Conservation (phyloP, 116 monocot species). For the Papilionanthe hybrid region DNA sequence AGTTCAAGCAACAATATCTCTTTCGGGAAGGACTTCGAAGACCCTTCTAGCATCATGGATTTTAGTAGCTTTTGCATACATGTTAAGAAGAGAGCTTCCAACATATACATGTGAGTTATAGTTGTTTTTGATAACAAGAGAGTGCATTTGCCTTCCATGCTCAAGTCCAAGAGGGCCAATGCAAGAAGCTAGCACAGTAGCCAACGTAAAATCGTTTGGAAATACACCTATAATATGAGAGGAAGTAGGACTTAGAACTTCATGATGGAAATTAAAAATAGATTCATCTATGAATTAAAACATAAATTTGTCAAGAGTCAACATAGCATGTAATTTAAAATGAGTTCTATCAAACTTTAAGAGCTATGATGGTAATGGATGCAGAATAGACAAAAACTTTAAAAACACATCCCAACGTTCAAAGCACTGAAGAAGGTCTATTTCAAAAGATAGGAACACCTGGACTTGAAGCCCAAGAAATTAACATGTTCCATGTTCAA, state of each 20-base stretch:
- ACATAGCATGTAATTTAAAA: not conserved
- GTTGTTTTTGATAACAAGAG: conserved; percentile 47
- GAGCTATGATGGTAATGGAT: not conserved
- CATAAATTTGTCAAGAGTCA: not conserved
- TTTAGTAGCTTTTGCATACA: conserved; percentile 61
- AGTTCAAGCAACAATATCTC: conserved; percentile 76
- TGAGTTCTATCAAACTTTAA: not conserved
- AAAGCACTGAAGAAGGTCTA: too few relatives aligned
- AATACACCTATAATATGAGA: conserved; percentile 18
- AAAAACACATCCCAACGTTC: too few relatives aligned
- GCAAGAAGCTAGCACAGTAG: conserved; percentile 57
- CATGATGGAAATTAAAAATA: not conserved
- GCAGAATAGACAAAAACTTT: not conserved
- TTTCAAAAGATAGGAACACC: too few relatives aligned
- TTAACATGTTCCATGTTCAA: not conserved
- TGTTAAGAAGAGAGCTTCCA: conserved; percentile 78
- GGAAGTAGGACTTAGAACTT: not conserved
- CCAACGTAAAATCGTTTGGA: conserved; percentile 67
- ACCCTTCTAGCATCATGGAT: conserved; percentile 53
- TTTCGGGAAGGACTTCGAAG: conserved; percentile 45
- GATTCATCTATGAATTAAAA: not conserved
- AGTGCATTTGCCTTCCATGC: conserved; percentile 53
- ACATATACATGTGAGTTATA: conserved; percentile 60
- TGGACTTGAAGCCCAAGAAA: not conserved
- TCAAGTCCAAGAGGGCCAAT: conserved; percentile 19